Conservation (phyloP, 352 stramenopile genomes). For the Globisporangium splendens region DNA sequence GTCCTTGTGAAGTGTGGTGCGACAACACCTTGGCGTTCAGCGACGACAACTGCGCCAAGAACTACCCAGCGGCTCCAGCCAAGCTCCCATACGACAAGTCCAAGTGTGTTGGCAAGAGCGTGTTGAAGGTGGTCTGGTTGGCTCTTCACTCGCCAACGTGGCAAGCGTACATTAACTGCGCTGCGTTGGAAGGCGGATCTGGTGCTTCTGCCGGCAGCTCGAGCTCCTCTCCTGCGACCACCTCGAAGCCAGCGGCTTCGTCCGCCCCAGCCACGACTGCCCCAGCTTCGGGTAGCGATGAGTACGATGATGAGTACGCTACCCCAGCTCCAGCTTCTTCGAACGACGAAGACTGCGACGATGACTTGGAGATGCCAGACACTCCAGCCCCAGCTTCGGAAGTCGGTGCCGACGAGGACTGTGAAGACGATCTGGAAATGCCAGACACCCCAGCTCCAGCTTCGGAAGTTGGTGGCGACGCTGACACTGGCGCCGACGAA, state of each 20-base stretch:
- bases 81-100: slow-evolving; percentile 38
- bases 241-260: no score
- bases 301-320: slow-evolving; percentile 2
- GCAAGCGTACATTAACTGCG: slow-evolving; percentile 26
- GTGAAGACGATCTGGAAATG: slow-evolving; percentile 16
- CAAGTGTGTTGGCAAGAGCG: slow-evolving; percentile 35
- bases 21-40: slow-evolving; percentile 39
- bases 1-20: slow-evolving; percentile 53
- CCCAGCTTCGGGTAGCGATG: not conserved
- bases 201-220: not conserved
- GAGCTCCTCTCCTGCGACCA: not conserved
- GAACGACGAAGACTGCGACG: slow-evolving; percentile 7
- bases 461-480: slow-evolving; percentile 3
- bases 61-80: slow-evolving; percentile 28
- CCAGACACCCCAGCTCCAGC: slow-evolving; percentile 7
- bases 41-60: slow-evolving; percentile 41
- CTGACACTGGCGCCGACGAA: slow-evolving; percentile 5
- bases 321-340: not conserved
- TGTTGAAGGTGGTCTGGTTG: slow-evolving; percentile 37
- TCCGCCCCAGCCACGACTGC: not conserved
- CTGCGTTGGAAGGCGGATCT: slow-evolving; percentile 1
- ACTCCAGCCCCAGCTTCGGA: slow-evolving; percentile 10
- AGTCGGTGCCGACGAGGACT: slow-evolving; percentile 10
- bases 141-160: slow-evolving; percentile 32
- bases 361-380: slow-evolving; percentile 3